Evolutionary conservation across 1,284 basidiomycete species (phyloP), one percentile per base, ranked within the genome.

Genomic region (Ustilago shanxiensis): DNA sequence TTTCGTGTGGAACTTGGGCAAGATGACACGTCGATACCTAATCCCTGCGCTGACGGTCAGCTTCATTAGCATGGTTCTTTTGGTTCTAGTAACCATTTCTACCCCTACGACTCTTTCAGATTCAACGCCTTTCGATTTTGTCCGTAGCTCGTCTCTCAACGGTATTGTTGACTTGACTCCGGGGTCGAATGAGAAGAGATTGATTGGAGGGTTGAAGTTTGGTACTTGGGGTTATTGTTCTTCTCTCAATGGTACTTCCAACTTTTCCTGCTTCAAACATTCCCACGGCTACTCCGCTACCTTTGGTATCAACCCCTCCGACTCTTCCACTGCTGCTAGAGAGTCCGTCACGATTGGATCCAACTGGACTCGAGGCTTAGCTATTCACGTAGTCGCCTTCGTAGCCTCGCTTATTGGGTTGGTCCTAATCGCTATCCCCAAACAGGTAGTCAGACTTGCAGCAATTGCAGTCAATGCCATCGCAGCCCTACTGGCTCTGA

Each of bases 191-290:
- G 14, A 35, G 1, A 56, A 69, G 1, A 63, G 77, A 1, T 31
- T 54, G 10, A 60, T 77, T 24, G 66, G 55, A 6, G 55, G 35
- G 1, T 14, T 66, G 39, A 60, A 66, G 24, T 69, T 72, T 33
- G 74, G 74, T 6, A 77, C 69, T 1, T 77, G 77, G 77, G 77
- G 77, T 9, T 79, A 79, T 66, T 79, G 77, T 50, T 57, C 72
- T 13, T 29, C 68, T 0, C 39, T 66, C 45, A 60, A 72, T 49
- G 52, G 20, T 22, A 66, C 72, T 1, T 24, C 20, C 29, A 39
- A 60, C 33, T 61, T 53, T 24, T 69, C 62, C n/a, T 79, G 68
- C 49, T 75, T 72, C 60, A 72, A 72, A 13, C 64, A 66, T 50
- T 54, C 56, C 7, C 69, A 75, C 29, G 76, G 72, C 9, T 79